phyloP scores from a whole-genome alignment of 257 asterid species.

The Scutellaria galericulata region DNA sequence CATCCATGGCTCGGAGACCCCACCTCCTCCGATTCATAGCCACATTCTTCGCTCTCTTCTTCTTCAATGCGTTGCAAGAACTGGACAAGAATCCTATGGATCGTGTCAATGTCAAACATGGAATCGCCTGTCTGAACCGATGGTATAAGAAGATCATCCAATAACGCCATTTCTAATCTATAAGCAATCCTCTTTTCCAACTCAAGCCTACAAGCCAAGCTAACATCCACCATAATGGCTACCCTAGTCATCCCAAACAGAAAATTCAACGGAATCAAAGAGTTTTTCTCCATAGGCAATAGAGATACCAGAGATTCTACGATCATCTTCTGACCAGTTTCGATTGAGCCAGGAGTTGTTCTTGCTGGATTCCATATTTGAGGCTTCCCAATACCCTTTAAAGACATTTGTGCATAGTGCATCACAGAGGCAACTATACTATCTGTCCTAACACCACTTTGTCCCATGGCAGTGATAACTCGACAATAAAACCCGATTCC shows the following conservation, averaged over 20 bases:
- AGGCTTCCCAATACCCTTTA: slow-evolving; percentile 61
- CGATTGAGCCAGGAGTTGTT: slow-evolving; percentile 34
- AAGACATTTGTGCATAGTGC: slow-evolving; percentile 60
- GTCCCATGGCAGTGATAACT: slow-evolving; percentile 53
- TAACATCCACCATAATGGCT: slow-evolving; percentile 61
- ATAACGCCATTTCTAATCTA: slow-evolving; percentile 57
- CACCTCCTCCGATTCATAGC: slow-evolving; percentile 58
- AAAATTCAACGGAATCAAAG: slow-evolving; percentile 54
- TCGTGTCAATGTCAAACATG: slow-evolving; percentile 58
- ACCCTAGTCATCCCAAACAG: slow-evolving; percentile 66
- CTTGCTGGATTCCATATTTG: slow-evolving; percentile 69
- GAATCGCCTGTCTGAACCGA: slow-evolving; percentile 58
- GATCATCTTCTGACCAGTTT: slow-evolving; percentile 50
- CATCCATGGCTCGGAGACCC: slow-evolving; percentile 62
- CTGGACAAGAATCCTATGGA: slow-evolving; percentile 59
- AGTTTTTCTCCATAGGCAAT: slow-evolving; percentile 54
- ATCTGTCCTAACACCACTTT: slow-evolving; percentile 53
- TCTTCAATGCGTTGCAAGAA: slow-evolving; percentile 65
- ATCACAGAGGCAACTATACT: slow-evolving; percentile 57
- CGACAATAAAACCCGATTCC: slow-evolving; percentile 53
- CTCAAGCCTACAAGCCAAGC: slow-evolving; percentile 52
- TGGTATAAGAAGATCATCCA: slow-evolving; percentile 70
- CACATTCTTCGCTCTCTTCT: slow-evolving; percentile 58
- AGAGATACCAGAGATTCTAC: slow-evolving; percentile 55
- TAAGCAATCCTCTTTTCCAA: slow-evolving; percentile 62